Conservation (phyloP, 176 grass and related monocot species). For the Musa beccarii region DNA sequence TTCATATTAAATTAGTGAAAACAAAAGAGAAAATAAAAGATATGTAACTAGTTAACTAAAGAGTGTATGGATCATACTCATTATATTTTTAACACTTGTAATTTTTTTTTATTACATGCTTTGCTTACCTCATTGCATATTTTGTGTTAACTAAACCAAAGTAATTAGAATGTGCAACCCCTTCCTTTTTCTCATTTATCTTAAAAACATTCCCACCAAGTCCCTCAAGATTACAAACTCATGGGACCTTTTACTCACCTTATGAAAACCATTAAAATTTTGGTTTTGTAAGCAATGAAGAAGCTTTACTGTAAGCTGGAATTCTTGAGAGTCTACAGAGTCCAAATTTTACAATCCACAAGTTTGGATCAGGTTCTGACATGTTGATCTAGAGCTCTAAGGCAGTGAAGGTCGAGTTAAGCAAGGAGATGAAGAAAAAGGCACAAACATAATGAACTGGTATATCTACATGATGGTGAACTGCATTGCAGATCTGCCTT, state of each 20-base stretch:
- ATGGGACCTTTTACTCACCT: not conserved
- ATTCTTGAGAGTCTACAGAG: not conserved
- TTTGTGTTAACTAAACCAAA: too few species aligned
- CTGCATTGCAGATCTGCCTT: not conserved
- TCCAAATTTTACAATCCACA: not conserved
- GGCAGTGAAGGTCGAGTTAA: not conserved
- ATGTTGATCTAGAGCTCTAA: not conserved
- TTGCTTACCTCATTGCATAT: too few species aligned
- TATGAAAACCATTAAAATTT: not conserved
- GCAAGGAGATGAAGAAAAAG: not conserved
- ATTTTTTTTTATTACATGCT: too few species aligned
- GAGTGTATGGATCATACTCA: too few species aligned
- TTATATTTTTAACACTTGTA: too few species aligned
- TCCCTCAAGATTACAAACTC: not conserved
- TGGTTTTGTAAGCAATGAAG: not conserved
- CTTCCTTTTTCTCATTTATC: too few species aligned
- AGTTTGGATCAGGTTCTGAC: not conserved
- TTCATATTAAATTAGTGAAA: too few species aligned
- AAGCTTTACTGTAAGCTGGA: not conserved
- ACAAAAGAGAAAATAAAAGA: too few species aligned
- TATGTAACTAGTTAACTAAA: too few species aligned
- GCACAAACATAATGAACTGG: not conserved
- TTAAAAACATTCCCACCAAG: not conserved
- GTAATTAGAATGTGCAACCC: too few species aligned
- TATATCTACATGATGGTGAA: not conserved